Percentiles rank a stretch among this genome's conserved stretches.
phyloP scores from a whole-genome alignment of 83 land plant genomes.

The Diphasiastrum complanatum region DNA sequence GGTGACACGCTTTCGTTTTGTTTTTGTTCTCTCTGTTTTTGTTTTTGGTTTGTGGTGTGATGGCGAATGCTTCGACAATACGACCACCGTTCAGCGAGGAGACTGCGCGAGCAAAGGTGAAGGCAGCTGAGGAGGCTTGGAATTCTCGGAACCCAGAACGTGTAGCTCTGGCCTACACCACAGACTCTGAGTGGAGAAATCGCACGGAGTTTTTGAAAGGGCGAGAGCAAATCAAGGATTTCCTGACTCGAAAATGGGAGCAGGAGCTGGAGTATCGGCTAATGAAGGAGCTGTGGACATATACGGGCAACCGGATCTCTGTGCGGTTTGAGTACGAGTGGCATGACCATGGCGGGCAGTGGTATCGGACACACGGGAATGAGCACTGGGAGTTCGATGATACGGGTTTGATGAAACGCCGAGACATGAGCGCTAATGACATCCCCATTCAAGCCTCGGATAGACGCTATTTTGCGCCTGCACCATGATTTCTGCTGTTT shows the following conservation, averaged over 20 bases:
- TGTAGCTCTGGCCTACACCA: conserved; percentile 30
- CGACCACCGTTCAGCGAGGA: conserved; percentile 30
- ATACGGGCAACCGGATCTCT: conserved; percentile 24
- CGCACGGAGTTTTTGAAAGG: conserved; percentile 27
- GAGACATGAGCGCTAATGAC: conserved; percentile 9
- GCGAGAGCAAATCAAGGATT: conserved; percentile 22
- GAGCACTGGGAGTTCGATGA: conserved; percentile 5
- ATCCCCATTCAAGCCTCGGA: conserved; percentile 1
- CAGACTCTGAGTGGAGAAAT: conserved; percentile 32
- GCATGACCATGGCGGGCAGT: conserved; percentile 14
- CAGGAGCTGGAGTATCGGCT: conserved; percentile 25
- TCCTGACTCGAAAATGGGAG: conserved; percentile 25
- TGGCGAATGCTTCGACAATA: too few species aligned
- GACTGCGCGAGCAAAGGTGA: conserved; percentile 25
- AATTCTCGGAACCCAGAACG: conserved; percentile 23
- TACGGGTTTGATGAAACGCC: background rate
- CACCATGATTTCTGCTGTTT: too few species aligned
- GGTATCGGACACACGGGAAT: conserved; percentile 13
- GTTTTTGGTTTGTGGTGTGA: too few species aligned
- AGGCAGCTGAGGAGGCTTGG: conserved; percentile 32
- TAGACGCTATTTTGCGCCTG: too few species aligned
- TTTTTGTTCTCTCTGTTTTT: too few species aligned
- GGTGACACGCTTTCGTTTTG: too few species aligned
- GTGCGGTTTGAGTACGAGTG: conserved; percentile 34
- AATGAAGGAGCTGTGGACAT: conserved; percentile 27